A percentile compares a stretch with the other conserved stretches of the same genome.
Conservation (phyloP, 306 rosid genomes). For the Lithocarpus polystachyus region DNA sequence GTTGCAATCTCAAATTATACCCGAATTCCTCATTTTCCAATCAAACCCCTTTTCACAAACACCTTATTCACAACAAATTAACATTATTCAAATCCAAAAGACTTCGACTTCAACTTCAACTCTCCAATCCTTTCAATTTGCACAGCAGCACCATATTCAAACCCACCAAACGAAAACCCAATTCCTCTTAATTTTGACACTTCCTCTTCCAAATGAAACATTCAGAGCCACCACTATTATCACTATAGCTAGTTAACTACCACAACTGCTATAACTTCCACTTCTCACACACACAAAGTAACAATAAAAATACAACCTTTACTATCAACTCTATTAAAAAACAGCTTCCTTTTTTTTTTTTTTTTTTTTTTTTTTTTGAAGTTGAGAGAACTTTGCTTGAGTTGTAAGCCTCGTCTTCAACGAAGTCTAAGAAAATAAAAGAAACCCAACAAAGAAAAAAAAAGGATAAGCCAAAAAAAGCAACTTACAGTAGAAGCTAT, state of each 20-base stretch:
- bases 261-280: not conserved
- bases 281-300: constrained; percentile 10
- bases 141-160: constrained; percentile 5
- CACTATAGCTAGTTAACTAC: not conserved
- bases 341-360: not conserved
- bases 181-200: constrained; percentile 15
- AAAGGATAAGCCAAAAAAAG: constrained; percentile 11
- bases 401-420: constrained; percentile 49
- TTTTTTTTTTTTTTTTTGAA: not conserved
- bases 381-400: constrained; percentile 47
- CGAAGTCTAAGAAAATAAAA: constrained; percentile 37
- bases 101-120: constrained; percentile 31
- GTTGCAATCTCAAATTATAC: constrained; percentile 64
- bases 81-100: constrained; percentile 25
- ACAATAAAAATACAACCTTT: not conserved
- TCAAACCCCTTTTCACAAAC: constrained; percentile 9
- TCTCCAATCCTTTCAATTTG: constrained; percentile 23
- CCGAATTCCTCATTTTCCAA: constrained; percentile 51
- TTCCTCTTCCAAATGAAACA: constrained; percentile 35
- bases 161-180: constrained; percentile 27
- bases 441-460: constrained; percentile 16
- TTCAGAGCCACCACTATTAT: constrained; percentile 15
- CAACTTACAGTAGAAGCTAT: constrained; percentile 43
- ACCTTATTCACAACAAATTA: constrained; percentile 8
- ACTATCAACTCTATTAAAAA: constrained; percentile 9